Evolutionary conservation across 1,139 yeast genomes (phyloP), one percentile per base, ranked within the genome.

Genomic region (Entelexis sorbosivorans): DNA sequence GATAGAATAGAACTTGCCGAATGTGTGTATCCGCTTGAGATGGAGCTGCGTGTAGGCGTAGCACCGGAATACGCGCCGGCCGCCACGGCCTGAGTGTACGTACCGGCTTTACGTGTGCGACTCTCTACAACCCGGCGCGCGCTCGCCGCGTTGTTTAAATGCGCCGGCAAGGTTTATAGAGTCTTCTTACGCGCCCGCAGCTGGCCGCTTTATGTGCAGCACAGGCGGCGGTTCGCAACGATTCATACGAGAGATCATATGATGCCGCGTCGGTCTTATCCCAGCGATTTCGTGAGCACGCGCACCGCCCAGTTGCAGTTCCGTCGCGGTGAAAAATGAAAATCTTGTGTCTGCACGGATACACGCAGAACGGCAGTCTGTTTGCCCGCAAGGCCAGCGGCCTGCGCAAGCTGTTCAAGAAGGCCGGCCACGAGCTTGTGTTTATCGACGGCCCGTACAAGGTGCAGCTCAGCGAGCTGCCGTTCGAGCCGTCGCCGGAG

Each of bases 381-480:
- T 81, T 88, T 62, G 82, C 91, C 17, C 81, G 79, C 56, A 87
- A 87, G 64, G 78, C 95, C 0, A 77, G 91, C 0, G 95, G 86
- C 3, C 70, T 89, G 19, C 71, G 95, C 52, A 83, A 85, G 61
- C 72, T 81, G 3, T 69, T 88, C 57, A 76, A 80, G 61, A 80
- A 82, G 60, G 71, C 74, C 22, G 79, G 80, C 43, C 76, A 81
- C 58, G 86, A 84, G 61, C 75, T 89, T 29, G 77, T 82, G 13
- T 89, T 83, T 64, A 68, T 87, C 50, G 85, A 85, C 60, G 96
- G 83, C 0, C 96, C 96, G 1, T 68, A 78, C 7, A 67, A 70
- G 32, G 68, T 88, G 42, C 73, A 77, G 1, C 76, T 80, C 9
- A 76, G 81, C 1, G 95, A 87, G 59, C 67, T 86, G 54, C 93